These are phyloP conservation scores for Serpula lacrymans DNA, from an alignment of 768 basidiomycete species.

Conservation along the genomic window DNA sequence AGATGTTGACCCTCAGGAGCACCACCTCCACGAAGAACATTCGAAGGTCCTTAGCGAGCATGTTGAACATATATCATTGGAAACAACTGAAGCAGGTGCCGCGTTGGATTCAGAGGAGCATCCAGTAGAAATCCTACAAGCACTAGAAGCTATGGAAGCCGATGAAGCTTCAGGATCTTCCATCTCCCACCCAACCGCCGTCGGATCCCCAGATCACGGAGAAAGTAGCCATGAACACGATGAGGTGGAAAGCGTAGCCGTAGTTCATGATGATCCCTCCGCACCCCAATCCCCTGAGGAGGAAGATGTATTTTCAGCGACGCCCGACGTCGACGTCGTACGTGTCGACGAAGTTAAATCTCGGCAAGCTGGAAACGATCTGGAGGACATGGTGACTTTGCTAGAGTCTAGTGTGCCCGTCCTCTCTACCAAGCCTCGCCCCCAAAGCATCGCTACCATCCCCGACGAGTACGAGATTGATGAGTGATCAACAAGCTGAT, in stretches of 20 bases:
- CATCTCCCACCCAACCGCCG: neutral
- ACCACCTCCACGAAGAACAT: no score
- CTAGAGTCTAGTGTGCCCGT: constrained; percentile 53
- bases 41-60: no score
- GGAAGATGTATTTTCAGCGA: constrained; percentile 5
- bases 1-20: no score
- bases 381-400: constrained; percentile 66
- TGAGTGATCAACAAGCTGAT: constrained; percentile 38
- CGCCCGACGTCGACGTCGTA: constrained; percentile 9
- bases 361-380: constrained; percentile 36
- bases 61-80: no score
- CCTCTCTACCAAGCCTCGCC: constrained; percentile 35
- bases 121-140: constrained; percentile 8
- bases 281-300: no score
- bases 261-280: no score
- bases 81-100: no score
- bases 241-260: no score
- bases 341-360: constrained; percentile 17
- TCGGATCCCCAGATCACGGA: neutral
- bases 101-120: constrained; percentile 13
- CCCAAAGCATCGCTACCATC: constrained; percentile 44
- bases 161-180: neutral
- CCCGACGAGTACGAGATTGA: constrained; percentile 57
- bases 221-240: no score
- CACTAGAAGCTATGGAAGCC: neutral